A percentile compares a stretch with the other conserved stretches of the same genome.
These are phyloP conservation scores for Onygenales sp. DNA, from an alignment of 2,329 filamentous ascomycete species.

Conservation along the genomic window DNA sequence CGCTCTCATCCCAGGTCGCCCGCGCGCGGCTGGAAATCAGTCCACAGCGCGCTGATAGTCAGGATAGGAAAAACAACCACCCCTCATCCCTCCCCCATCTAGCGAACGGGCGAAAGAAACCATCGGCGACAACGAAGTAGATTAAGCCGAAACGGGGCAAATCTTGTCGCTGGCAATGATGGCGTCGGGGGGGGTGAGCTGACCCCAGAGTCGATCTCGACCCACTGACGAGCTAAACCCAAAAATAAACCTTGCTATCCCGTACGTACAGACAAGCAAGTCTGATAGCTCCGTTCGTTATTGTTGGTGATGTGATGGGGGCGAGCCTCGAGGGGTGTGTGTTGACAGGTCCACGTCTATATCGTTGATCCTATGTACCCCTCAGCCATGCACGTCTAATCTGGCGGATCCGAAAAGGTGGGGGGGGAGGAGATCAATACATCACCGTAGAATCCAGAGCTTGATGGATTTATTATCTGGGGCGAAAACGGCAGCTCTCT, in stretches of 20 bases:
- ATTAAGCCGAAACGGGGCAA: neutral
- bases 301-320: too few species aligned
- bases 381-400: neutral
- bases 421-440: neutral
- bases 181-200: conserved; percentile 1
- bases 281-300: too few species aligned
- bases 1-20: too few species aligned
- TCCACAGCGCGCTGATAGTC: too few species aligned
- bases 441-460: neutral
- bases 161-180: neutral
- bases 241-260: neutral
- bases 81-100: too few species aligned
- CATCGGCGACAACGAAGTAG: neutral
- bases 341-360: neutral
- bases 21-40: too few species aligned
- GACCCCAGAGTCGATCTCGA: conserved; percentile 2
- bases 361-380: neutral
- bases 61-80: too few species aligned
- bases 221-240: conserved; percentile 1
- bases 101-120: too few species aligned
- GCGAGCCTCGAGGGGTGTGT: too few species aligned
- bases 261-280: too few species aligned
- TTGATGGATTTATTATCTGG: neutral
- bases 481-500: neutral
- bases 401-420: neutral